Evolutionary conservation across 805 yeast species (phyloP).

Genomic region (Nakazawaea holstii): DNA sequence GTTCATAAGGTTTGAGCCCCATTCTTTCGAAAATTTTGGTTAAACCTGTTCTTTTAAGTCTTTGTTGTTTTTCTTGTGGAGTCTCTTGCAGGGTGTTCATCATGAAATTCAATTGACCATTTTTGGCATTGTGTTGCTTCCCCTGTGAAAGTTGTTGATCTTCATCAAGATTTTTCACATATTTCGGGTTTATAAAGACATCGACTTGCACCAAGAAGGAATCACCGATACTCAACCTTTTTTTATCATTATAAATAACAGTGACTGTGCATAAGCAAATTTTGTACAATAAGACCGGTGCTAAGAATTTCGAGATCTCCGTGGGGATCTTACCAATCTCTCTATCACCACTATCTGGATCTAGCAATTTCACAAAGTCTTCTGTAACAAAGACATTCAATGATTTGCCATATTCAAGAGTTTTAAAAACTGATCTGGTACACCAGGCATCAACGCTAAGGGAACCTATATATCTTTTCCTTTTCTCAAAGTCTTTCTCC

Average conservation of each 20-base stretch:
- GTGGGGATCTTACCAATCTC: slow-evolving; percentile 79
- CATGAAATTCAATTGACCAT: background rate
- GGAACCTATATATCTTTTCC: slow-evolving; percentile 45
- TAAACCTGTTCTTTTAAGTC: slow-evolving; percentile 52
- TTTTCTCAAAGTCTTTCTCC: background rate
- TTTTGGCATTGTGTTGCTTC: background rate
- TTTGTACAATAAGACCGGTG: slow-evolving; percentile 56
- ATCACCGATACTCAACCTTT: slow-evolving; percentile 73
- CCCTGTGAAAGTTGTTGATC: slow-evolving; percentile 15
- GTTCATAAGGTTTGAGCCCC: slow-evolving; percentile 14
- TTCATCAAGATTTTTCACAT: slow-evolving; percentile 50
- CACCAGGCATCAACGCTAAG: slow-evolving; percentile 64
- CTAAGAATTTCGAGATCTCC: slow-evolving; percentile 57
- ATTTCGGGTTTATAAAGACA: slow-evolving; percentile 44
- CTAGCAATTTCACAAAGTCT: slow-evolving; percentile 21
- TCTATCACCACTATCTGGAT: slow-evolving; percentile 23
- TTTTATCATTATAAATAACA: slow-evolving; percentile 51
- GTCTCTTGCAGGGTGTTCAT: slow-evolving; percentile 37
- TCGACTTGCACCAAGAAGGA: slow-evolving; percentile 66
- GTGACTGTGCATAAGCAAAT: slow-evolving; percentile 52
- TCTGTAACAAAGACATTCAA: slow-evolving; percentile 27
- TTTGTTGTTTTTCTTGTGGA: slow-evolving; percentile 41
- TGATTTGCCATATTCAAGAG: slow-evolving; percentile 38
- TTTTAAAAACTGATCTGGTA: slow-evolving; percentile 53
- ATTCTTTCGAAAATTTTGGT: slow-evolving; percentile 50